Percentiles rank a stretch among this genome's conserved stretches.
Conservation (phyloP, 2,329 filamentous ascomycete species). For the Scedosporium boydii region DNA sequence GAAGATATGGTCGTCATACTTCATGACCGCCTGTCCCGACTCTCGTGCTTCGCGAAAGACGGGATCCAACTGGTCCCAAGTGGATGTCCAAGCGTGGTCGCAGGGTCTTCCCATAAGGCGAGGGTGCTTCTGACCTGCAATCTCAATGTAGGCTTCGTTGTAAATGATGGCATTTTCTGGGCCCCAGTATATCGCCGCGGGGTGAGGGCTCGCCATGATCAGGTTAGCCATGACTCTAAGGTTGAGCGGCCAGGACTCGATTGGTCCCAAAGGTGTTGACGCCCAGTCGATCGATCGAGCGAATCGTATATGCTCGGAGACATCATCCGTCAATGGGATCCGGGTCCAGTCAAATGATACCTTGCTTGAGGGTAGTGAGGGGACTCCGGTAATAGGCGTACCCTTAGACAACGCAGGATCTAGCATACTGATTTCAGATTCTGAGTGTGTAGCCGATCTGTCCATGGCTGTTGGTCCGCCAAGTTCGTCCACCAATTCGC, state of each 20-base stretch:
- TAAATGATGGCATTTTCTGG: conserved; percentile 58
- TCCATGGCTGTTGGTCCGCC: background rate
- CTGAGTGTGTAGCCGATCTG: background rate
- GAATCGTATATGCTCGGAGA: conserved; percentile 65
- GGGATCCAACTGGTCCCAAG: conserved; percentile 62
- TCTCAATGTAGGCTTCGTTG: conserved; percentile 61
- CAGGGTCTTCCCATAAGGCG: conserved; percentile 65
- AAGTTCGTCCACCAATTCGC: background rate
- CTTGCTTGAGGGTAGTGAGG: conserved; percentile 25
- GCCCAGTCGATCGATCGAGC: conserved; percentile 66
- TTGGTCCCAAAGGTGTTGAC: conserved; percentile 62
- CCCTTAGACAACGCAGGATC: background rate
- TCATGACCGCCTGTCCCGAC: conserved; percentile 73
- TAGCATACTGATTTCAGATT: background rate
- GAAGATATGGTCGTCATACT: conserved; percentile 71
- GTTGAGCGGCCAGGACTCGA: conserved; percentile 63
- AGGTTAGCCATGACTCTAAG: conserved; percentile 71
- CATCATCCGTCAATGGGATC: conserved; percentile 50
- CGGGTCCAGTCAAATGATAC: conserved; percentile 75
- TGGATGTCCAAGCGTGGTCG: conserved; percentile 59
- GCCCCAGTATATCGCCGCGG: conserved; percentile 74
- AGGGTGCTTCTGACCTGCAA: conserved; percentile 72
- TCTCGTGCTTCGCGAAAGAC: conserved; percentile 58
- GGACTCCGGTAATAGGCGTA: background rate
- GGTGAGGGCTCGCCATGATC: conserved; percentile 70